Conservation (phyloP, 1,284 basidiomycete genomes). For the Puccinia horiana region DNA sequence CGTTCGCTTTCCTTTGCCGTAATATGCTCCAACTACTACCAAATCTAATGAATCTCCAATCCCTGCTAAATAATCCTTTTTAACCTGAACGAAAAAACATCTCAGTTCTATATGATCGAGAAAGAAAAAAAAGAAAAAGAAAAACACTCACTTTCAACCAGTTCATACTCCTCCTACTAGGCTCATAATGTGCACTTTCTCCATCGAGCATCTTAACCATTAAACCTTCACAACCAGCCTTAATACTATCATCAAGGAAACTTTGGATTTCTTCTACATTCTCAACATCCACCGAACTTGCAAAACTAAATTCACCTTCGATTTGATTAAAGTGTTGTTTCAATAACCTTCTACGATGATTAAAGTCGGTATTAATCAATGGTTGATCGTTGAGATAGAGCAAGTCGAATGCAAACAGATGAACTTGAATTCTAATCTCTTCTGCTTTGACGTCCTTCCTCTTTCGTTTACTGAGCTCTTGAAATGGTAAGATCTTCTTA, state of each 20-base stretch:
- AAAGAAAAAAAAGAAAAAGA: neutral
- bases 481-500: conserved; percentile 82
- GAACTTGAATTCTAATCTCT: conserved; percentile 93
- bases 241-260: conserved; percentile 94
- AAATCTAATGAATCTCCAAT: conserved; percentile 96
- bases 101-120: neutral
- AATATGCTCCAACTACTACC: conserved; percentile 93
- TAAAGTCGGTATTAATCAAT: conserved; percentile 65
- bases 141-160: conserved; percentile 81
- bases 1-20: conserved; percentile 96
- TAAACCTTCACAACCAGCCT: conserved; percentile 95
- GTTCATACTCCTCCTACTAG: conserved; percentile 88
- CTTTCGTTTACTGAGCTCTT: conserved; percentile 90
- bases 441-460: conserved; percentile 96
- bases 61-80: conserved; percentile 96
- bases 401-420: conserved; percentile 92
- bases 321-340: conserved; percentile 78
- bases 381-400: conserved; percentile 86
- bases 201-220: conserved; percentile 99
- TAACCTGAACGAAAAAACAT: conserved; percentile 68
- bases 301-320: conserved; percentile 87
- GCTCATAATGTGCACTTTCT: conserved; percentile 89
- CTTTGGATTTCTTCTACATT: conserved; percentile 90
- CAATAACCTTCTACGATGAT: conserved; percentile 76
- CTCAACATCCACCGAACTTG: conserved; percentile 82